These are phyloP conservation scores for Acacia melanoxylon DNA, from an alignment of 306 rosid species.

Conservation along the genomic window DNA sequence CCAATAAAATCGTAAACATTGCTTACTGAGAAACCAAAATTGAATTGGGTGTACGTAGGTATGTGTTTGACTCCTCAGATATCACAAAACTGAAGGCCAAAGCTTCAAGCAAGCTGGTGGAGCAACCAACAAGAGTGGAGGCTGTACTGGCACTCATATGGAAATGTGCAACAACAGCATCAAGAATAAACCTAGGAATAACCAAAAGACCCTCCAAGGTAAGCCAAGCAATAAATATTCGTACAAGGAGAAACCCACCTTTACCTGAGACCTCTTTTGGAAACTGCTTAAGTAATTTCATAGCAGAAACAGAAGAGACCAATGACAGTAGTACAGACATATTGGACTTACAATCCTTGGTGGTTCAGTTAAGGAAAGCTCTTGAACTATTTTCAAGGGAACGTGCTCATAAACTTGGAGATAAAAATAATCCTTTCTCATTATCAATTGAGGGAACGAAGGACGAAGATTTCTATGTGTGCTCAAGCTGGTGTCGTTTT, in stretches of 20 bases:
- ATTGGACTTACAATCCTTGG: constrained; percentile 15
- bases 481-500: too few species aligned
- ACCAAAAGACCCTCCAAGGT: neutral
- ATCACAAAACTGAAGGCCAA: constrained; percentile 30
- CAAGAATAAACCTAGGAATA: neutral
- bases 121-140: constrained; percentile 37
- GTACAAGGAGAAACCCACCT: constrained; percentile 34
- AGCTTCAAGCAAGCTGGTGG: neutral
- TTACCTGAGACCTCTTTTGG: constrained; percentile 32
- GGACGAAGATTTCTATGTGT: too few species aligned
- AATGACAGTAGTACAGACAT: neutral
- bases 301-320: neutral
- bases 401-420: constrained; percentile 15
- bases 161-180: constrained; percentile 32
- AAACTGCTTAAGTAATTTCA: constrained; percentile 29
- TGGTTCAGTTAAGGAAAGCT: constrained; percentile 26
- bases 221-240: constrained; percentile 34
- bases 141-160: constrained; percentile 39
- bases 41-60: neutral
- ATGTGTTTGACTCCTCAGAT: constrained; percentile 31
- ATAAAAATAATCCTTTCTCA: neutral
- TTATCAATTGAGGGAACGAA: neutral
- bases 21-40: too few species aligned
- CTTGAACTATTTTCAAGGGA: neutral
- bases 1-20: too few species aligned